Base-by-base conservation (phyloP, 2,329 filamentous ascomycete species). In the Tolypocladium pustulatum region DNA sequence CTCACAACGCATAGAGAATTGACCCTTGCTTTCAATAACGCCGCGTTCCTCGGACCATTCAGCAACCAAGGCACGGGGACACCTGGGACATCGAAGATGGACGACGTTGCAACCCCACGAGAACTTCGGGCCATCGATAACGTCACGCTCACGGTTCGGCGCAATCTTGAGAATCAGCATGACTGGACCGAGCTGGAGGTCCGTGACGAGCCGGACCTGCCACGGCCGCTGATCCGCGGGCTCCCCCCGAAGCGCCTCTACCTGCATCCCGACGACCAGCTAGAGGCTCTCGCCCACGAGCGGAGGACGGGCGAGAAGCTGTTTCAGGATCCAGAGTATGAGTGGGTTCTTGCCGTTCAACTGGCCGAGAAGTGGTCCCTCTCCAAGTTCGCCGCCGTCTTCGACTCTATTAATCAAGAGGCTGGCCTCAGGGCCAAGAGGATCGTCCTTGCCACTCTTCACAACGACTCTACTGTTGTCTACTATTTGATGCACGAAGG, bases 401-500 rank as follows among this genome's bases (percentile, higher is more conserved):
- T 94, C 68, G 87, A 91, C 73, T 79, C 79, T 9, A 74, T 88
- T 66, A 64, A 73, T 20, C 43, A 37, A 5, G 76, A 75, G 71
- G 58, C 73, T 70, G 46, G 70, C 71, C 51, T 78, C 72, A 76
- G 81, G 22, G 76, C 76, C 54, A 93, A 92, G 76, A 79, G 89
- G 61, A 71, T 92, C 13, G 69, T 93, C n/a, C 76, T 94, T 56
- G 89, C 87, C 20, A 88, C 87, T 3, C 76, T 91, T 54, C 87
- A 91, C 68, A 84, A 88, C 65, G 90, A 94, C 72, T 92, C 89
- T 63, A 93, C 90, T 0, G 81, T 94, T 22, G 87, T 90, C 46
- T 94, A 93, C 73, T 94, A 94, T 69, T 81, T 92, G 62, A 83
- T 93, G 70, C 89, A 93, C 66, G 89, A 93, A 71, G 90, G 89